A percentile compares a stretch with the other conserved stretches of the same genome.
phyloP scores from a whole-genome alignment of 352 stramenopile genomes.

The Globisporangium irregulare region DNA sequence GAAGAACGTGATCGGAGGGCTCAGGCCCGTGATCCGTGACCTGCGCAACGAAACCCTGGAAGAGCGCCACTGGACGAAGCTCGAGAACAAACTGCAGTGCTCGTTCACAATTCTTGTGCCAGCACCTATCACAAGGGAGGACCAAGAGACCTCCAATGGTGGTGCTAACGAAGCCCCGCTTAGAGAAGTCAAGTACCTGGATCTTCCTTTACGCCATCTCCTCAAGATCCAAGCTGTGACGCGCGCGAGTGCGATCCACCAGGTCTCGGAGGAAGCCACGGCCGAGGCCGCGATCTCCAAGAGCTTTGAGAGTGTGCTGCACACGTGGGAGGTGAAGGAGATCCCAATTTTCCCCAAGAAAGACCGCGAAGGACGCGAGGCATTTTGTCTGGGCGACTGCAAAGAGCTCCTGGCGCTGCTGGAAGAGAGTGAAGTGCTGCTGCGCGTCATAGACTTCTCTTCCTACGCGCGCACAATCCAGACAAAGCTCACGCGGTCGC shows the following conservation, averaged over 20 bases:
- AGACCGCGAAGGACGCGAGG: conserved; percentile 61
- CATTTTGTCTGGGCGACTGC: conserved; percentile 52
- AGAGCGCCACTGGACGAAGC: conserved; percentile 67
- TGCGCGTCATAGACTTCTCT: conserved; percentile 69
- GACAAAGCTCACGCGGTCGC: conserved; percentile 36
- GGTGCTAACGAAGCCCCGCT: background rate
- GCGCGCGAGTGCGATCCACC: conserved; percentile 42
- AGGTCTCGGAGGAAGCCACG: conserved; percentile 68
- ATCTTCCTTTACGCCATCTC: conserved; percentile 49
- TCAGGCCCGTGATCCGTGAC: conserved; percentile 56
- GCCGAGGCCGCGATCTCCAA: conserved; percentile 59
- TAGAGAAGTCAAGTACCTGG: conserved; percentile 21
- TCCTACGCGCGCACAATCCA: conserved; percentile 64
- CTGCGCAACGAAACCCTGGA: conserved; percentile 54
- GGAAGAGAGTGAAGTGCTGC: conserved; percentile 70
- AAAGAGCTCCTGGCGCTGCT: conserved; percentile 49
- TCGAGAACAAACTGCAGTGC: conserved; percentile 68
- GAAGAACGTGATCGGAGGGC: conserved; percentile 40
- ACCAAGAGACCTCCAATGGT: background rate
- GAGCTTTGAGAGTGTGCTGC: conserved; percentile 51
- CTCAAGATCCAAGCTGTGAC: conserved; percentile 42
- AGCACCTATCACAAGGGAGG: background rate
- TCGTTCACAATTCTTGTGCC: conserved; percentile 22
- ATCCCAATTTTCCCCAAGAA: conserved; percentile 46
- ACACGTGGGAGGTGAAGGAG: conserved; percentile 60